These are phyloP conservation scores for Avicennia marina DNA, from an alignment of 257 asterid genomes.

Conservation along the genomic window DNA sequence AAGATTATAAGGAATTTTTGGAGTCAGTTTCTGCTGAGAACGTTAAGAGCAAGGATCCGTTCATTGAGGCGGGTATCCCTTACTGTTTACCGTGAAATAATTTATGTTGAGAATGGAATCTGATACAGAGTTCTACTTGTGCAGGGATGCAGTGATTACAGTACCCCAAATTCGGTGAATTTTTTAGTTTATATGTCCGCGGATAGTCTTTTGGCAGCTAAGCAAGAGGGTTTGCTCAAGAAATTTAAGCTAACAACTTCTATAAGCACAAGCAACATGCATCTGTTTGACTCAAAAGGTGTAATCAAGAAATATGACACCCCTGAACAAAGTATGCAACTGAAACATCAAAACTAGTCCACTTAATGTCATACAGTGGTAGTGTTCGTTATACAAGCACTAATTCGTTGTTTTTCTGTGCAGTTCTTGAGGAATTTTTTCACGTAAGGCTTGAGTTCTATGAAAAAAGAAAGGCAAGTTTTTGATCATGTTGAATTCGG, in stretches of 20 bases:
- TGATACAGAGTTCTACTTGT: constrained; percentile 1
- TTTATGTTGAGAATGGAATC: neutral
- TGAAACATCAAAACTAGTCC: neutral
- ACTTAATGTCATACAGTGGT: neutral
- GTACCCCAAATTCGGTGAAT: constrained; percentile 63
- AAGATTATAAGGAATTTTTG: constrained; percentile 85
- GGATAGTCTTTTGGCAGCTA: constrained; percentile 53
- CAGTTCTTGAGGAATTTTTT: constrained; percentile 94
- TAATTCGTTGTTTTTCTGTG: constrained; percentile 23
- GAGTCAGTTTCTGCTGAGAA: constrained; percentile 67
- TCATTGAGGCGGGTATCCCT: constrained; percentile 65
- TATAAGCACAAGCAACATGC: constrained; percentile 90
- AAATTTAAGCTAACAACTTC: constrained; percentile 72
- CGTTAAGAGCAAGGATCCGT: constrained; percentile 74
- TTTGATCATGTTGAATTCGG: neutral
- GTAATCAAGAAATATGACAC: constrained; percentile 83
- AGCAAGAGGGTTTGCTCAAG: constrained; percentile 72
- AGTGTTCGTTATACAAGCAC: neutral
- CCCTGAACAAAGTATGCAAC: constrained; percentile 84
- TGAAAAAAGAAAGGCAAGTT: constrained; percentile 74
- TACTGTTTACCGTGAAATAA: neutral
- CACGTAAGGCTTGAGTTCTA: constrained; percentile 70
- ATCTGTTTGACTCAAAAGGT: constrained; percentile 78
- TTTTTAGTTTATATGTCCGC: constrained; percentile 50
- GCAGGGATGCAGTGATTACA: constrained; percentile 65